Evolutionary conservation across 805 yeast genomes (phyloP).

Genomic region (Blastobotrys chiropterorum): DNA sequence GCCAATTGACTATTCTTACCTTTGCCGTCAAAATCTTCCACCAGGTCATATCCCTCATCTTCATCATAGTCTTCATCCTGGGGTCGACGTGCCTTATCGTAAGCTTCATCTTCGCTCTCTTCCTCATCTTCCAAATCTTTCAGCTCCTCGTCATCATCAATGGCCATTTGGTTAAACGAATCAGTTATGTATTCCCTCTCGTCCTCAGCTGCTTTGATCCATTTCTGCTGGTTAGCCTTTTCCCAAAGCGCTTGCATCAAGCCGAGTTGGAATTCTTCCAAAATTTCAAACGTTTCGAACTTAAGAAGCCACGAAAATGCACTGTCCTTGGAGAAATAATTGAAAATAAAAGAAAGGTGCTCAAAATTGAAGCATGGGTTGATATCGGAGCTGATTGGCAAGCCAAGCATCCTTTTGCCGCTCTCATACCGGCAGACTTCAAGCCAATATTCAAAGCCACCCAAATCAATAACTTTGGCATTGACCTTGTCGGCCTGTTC

Average conservation of each 20-base stretch:
- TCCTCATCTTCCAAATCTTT: conserved; percentile 35
- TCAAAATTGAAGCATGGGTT: conserved; percentile 63
- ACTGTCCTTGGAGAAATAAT: conserved; percentile 36
- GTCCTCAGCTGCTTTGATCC: conserved; percentile 37
- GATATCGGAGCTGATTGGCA: conserved; percentile 42
- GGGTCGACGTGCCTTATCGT: conserved; percentile 32
- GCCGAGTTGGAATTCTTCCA: conserved; percentile 46
- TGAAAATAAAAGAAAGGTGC: conserved; percentile 57
- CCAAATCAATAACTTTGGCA: conserved; percentile 40
- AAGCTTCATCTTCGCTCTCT: conserved; percentile 29
- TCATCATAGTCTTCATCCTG: conserved; percentile 30
- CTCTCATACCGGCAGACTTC: conserved; percentile 35
- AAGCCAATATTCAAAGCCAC: conserved; percentile 49
- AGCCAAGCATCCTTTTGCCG: conserved; percentile 33
- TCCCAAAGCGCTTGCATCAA: conserved; percentile 60
- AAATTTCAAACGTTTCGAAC: conserved; percentile 38
- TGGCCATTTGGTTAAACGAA: conserved; percentile 41
- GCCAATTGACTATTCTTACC: conserved; percentile 59
- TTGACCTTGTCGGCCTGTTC: conserved; percentile 33
- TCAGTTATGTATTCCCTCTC: conserved; percentile 55
- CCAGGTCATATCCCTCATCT: conserved; percentile 25
- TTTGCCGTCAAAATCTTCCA: conserved; percentile 22
- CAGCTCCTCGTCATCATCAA: conserved; percentile 32
- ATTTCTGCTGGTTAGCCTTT: conserved; percentile 43
- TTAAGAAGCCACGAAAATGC: conserved; percentile 60